Conservation (phyloP, 306 rosid species). For the Luffa aegyptiaca region DNA sequence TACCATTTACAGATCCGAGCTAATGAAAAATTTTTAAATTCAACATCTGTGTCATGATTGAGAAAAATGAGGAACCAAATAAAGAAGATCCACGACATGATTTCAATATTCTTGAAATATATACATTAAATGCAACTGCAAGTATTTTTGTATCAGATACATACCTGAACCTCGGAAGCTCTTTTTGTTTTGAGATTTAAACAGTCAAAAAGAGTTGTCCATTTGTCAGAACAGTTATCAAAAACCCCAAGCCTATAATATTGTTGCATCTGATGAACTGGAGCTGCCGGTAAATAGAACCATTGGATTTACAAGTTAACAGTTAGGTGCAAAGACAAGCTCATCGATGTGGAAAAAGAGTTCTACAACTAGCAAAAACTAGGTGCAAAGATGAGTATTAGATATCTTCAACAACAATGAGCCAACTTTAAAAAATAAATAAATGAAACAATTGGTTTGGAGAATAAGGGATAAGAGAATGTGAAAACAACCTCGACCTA, state of each 20-base stretch:
- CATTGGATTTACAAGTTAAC: neutral
- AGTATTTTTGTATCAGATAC: neutral
- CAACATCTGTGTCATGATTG: neutral
- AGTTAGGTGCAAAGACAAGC: neutral
- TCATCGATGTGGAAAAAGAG: neutral
- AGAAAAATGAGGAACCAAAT: neutral
- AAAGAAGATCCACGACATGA: neutral
- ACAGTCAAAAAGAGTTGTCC: conserved; percentile 56
- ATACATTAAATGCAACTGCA: neutral
- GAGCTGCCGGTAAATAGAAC: conserved; percentile 39
- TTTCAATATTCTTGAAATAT: neutral
- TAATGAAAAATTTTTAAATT: neutral
- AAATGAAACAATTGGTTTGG: neutral
- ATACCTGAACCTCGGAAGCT: conserved; percentile 49
- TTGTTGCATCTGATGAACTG: conserved; percentile 89
- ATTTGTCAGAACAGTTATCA: conserved; percentile 60
- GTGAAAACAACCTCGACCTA: neutral
- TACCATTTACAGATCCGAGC: neutral
- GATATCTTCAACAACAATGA: neutral
- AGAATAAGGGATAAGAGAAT: neutral
- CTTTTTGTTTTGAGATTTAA: conserved; percentile 64
- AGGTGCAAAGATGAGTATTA: neutral
- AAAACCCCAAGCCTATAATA: conserved; percentile 71
- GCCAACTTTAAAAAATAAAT: neutral
- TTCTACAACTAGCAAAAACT: neutral